phyloP scores from a whole-genome alignment of 495 filamentous ascomycete genomes.

The Chaetomium cochliodes region DNA sequence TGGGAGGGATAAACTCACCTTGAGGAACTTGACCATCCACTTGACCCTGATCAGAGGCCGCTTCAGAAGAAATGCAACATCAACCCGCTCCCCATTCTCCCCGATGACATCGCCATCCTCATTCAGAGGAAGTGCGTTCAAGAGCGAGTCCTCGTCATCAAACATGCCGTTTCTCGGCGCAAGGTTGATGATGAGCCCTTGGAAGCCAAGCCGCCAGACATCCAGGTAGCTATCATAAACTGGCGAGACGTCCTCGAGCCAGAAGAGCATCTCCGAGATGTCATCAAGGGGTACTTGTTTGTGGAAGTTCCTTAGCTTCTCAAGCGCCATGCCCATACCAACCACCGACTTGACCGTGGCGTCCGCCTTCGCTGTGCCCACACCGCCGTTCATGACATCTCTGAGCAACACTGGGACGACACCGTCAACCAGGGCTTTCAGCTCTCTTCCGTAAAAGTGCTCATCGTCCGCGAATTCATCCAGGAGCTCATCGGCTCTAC shows the following conservation, averaged over 20 bases:
- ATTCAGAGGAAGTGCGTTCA: slow-evolving; percentile 71
- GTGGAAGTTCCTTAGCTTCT: slow-evolving; percentile 78
- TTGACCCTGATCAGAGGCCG: slow-evolving; percentile 85
- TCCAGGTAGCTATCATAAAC: slow-evolving; percentile 86
- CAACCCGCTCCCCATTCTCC: slow-evolving; percentile 80
- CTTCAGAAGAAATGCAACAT: slow-evolving; percentile 91
- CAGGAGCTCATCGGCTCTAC: slow-evolving; percentile 72
- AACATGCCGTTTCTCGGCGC: slow-evolving; percentile 59
- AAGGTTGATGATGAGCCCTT: slow-evolving; percentile 91
- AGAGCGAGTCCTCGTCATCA: slow-evolving; percentile 56
- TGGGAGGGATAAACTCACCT: slow-evolving; percentile 46
- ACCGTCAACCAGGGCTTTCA: slow-evolving; percentile 91
- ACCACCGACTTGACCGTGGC: slow-evolving; percentile 79
- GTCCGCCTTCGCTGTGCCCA: slow-evolving; percentile 40
- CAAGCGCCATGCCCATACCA: slow-evolving; percentile 88
- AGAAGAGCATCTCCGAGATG: slow-evolving; percentile 65
- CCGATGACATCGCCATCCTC: slow-evolving; percentile 75
- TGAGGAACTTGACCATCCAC: slow-evolving; percentile 80
- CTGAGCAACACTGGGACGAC: slow-evolving; percentile 90
- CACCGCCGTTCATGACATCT: slow-evolving; percentile 74
- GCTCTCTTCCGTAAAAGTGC: slow-evolving; percentile 83
- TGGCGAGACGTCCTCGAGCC: slow-evolving; percentile 73
- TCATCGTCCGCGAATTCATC: slow-evolving; percentile 82
- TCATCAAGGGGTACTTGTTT: slow-evolving; percentile 71
- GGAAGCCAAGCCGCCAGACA: slow-evolving; percentile 91